These are phyloP conservation scores for Glarea lozoyensis DNA, from an alignment of 495 filamentous ascomycete species.

Conservation along the genomic window DNA sequence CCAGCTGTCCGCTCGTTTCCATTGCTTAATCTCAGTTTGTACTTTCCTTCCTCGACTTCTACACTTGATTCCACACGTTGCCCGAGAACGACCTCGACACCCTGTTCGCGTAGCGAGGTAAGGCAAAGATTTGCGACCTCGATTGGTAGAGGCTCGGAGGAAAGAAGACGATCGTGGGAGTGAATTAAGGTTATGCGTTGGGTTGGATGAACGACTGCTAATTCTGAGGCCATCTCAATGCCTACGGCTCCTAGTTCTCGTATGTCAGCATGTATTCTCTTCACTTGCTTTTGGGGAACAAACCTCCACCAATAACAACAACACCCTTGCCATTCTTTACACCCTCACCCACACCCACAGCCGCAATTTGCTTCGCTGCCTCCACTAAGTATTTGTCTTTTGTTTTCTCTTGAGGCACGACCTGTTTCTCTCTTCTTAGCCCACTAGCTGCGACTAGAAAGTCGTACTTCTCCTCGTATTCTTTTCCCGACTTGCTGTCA, in stretches of 20 bases:
- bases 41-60: constrained; percentile 18
- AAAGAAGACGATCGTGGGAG: constrained; percentile 52
- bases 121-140: constrained; percentile 49
- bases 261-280: too few relatives aligned
- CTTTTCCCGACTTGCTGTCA: constrained; percentile 14
- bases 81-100: constrained; percentile 47
- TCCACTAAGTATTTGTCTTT: constrained; percentile 50
- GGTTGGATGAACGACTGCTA: constrained; percentile 48
- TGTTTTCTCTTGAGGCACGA: constrained; percentile 46
- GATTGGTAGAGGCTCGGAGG: constrained; percentile 55
- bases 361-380: constrained; percentile 32
- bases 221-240: constrained; percentile 62
- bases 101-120: constrained; percentile 39
- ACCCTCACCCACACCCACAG: too few relatives aligned
- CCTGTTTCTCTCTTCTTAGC: constrained; percentile 51
- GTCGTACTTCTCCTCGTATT: constrained; percentile 44
- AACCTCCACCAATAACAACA: constrained; percentile 48
- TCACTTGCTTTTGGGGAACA: too few relatives aligned
- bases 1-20: constrained; percentile 43
- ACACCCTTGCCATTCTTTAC: constrained; percentile 37
- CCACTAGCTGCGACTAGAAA: constrained; percentile 56
- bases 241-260: constrained; percentile 48
- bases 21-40: constrained; percentile 43
- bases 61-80: constrained; percentile 33
- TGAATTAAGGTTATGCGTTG: constrained; percentile 58